Conservation (phyloP, 805 yeast genomes). For the Zygotorulaspora sp. region DNA sequence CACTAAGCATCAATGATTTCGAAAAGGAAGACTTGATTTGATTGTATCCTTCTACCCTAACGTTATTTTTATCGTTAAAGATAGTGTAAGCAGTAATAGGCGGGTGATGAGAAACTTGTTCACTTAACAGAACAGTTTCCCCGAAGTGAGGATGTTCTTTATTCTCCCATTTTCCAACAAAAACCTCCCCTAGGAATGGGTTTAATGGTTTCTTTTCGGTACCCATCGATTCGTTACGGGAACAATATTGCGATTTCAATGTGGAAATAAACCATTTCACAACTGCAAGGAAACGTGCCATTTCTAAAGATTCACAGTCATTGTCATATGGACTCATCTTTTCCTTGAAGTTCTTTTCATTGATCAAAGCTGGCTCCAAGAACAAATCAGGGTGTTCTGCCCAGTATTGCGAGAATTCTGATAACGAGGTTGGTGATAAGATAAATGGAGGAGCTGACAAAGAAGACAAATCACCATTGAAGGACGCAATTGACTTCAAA, state of each 20-base stretch:
- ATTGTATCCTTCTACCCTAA: slow-evolving; percentile 79
- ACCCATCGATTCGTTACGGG: slow-evolving; percentile 89
- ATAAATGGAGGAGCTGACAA: slow-evolving; percentile 98
- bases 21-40: slow-evolving; percentile 82
- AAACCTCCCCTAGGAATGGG: slow-evolving; percentile 93
- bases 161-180: slow-evolving; percentile 83
- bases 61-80: slow-evolving; percentile 64
- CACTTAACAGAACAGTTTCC: slow-evolving; percentile 74
- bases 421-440: slow-evolving; percentile 79
- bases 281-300: slow-evolving; percentile 65
- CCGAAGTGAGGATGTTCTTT: slow-evolving; percentile 51
- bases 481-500: slow-evolving; percentile 83
- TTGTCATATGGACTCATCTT: slow-evolving; percentile 33
- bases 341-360: slow-evolving; percentile 19
- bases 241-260: slow-evolving; percentile 86
- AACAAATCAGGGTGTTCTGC: slow-evolving; percentile 85
- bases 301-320: slow-evolving; percentile 41
- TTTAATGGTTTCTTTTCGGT: slow-evolving; percentile 95
- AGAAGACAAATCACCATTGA: slow-evolving; percentile 89
- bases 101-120: slow-evolving; percentile 97
- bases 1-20: slow-evolving; percentile 67
- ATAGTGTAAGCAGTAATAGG: slow-evolving; percentile 93
- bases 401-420: slow-evolving; percentile 95
- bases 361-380: slow-evolving; percentile 57
- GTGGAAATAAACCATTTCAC: slow-evolving; percentile 90